phyloP scores from a whole-genome alignment of 768 basidiomycete genomes.

The Phanerodontia chrysosporium region DNA sequence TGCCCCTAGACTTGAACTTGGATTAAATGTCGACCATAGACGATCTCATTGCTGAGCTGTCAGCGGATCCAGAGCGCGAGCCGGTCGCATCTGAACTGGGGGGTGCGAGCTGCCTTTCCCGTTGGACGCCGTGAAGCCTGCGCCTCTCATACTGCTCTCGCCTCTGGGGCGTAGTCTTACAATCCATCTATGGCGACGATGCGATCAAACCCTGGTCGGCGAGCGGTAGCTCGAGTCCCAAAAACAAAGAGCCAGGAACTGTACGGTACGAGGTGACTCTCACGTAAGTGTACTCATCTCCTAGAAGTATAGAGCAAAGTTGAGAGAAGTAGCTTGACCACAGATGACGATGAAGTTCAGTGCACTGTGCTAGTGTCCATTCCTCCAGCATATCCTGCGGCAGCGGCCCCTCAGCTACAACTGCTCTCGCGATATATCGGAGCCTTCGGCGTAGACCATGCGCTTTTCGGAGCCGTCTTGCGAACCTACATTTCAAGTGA shows the following conservation, averaged over 20 bases:
- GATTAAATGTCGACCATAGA: slow-evolving; percentile 3
- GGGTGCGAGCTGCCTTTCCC: slow-evolving; percentile 30
- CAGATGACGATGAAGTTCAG: slow-evolving; percentile 37
- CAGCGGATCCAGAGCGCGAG: slow-evolving; percentile 35
- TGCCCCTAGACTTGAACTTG: background rate
- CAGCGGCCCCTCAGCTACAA: slow-evolving; percentile 75
- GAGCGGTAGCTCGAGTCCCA: slow-evolving; percentile 9
- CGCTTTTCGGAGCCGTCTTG: slow-evolving; percentile 71
- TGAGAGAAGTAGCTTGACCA: slow-evolving; percentile 36
- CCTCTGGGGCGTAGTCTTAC: slow-evolving; percentile 48
- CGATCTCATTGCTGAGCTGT: slow-evolving; percentile 27
- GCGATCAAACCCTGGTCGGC: slow-evolving; percentile 59
- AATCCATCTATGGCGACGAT: slow-evolving; percentile 76
- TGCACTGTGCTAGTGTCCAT: slow-evolving; percentile 40
- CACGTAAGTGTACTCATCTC: slow-evolving; percentile 45
- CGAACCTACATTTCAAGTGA: slow-evolving; percentile 76
- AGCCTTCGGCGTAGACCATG: slow-evolving; percentile 67
- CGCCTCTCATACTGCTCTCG: slow-evolving; percentile 11
- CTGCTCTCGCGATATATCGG: slow-evolving; percentile 83
- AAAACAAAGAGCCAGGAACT: slow-evolving; percentile 15
- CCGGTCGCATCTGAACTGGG: slow-evolving; percentile 44
- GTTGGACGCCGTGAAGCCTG: slow-evolving; percentile 8
- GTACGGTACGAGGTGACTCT: slow-evolving; percentile 64
- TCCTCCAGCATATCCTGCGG: slow-evolving; percentile 54
- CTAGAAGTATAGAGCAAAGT: background rate